Base-by-base conservation (phyloP, 2,329 filamentous ascomycete species). In the Elsinoe arachidis region DNA sequence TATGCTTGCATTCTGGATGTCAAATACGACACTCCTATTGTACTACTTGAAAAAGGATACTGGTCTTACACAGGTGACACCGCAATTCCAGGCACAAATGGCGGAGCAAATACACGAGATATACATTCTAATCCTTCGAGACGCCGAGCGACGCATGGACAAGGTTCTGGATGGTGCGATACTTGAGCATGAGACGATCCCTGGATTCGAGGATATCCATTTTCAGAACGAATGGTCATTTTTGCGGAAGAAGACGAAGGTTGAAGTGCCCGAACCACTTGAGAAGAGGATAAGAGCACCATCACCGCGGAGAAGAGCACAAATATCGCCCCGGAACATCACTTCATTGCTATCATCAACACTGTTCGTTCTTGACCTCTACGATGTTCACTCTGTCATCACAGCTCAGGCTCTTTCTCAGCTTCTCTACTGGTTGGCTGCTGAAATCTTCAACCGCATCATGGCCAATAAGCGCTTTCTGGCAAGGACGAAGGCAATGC, bases 161-260 rank as follows among this genome's bases (percentile, higher is more conserved):
- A 97, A 96, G 73, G 89, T 96, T 35, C 76, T 99, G 43, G 92
- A 97, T 69, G 79, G 83, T 26, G 91, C 91, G 17, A 96, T 99
- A 87, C 80, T 99, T 52, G 93, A 99, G 66, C 92, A 97, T 70
- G 93, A 99, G 73, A 96, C 91, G 0, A 99, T 99, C 61, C 92
- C 93, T 1, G 93, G 93, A 0, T 93, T 99, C 63, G 92, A 97
- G 68, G 92, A 96, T 67, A 90, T 99, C 59, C 86, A 90, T 5
- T 99, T 99, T 67, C 92, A 97, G 69, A 91, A 97, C 68, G 93
- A 99, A 70, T 99, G 93, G 93, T 96, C 96, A 66, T 80, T 99
- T 37, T 95, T 99, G 74, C 91, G 93, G 68, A 83, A 87, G 58
- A 97, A 96, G 71, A 83, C 87, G 60, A 90, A 95, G 64, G 84